phyloP scores from a whole-genome alignment of 148 eudicot species.

The Arbutus unedo region DNA sequence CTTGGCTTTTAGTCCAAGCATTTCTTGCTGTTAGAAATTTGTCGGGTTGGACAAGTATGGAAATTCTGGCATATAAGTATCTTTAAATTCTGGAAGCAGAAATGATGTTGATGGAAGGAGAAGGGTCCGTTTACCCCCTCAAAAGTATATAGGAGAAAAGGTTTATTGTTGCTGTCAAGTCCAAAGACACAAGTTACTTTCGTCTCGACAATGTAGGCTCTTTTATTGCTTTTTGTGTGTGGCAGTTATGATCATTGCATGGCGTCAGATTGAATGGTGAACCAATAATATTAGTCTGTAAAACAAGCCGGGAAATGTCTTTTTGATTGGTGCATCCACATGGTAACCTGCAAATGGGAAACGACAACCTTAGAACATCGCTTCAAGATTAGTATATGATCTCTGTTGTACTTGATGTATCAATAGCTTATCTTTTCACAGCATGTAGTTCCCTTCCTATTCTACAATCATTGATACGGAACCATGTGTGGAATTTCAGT shows the following conservation, averaged over 20 bases:
- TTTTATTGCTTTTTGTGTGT: background rate
- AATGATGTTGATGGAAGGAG: background rate
- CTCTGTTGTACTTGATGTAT: background rate
- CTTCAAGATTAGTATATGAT: background rate
- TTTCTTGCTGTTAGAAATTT: background rate
- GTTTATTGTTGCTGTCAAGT: background rate
- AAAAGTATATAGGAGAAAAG: background rate
- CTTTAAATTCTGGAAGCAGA: slow-evolving; percentile 6
- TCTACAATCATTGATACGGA: background rate
- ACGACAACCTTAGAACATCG: background rate
- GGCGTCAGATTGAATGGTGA: background rate
- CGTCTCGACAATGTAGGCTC: background rate
- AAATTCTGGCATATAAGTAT: slow-evolving; percentile 1
- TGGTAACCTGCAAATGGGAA: background rate
- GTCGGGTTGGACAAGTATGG: background rate
- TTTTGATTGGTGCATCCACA: background rate
- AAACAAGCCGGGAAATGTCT: background rate
- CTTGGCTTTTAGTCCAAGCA: background rate
- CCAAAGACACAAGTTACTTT: background rate
- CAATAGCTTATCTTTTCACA: background rate
- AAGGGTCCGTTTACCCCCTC: background rate
- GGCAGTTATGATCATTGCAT: background rate
- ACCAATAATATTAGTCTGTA: background rate
- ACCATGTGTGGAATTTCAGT: slow-evolving; percentile 35
- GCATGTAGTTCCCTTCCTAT: background rate